Evolutionary conservation across 441 rosid species (phyloP).

Genomic region (Pelargonium australe): DNA sequence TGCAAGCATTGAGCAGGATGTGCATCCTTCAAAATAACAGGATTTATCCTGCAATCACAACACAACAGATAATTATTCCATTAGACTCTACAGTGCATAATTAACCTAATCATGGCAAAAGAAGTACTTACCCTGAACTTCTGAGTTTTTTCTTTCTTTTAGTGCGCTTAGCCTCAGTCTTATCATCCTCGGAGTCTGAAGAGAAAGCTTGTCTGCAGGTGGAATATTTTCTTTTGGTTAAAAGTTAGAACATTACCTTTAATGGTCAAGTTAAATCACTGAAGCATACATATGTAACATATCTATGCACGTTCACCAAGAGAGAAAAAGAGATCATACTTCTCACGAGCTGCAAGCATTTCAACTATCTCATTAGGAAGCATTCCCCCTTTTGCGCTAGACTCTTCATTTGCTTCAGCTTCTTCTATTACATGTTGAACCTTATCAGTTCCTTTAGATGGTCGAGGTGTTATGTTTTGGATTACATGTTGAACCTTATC

Average conservation of each 20-base stretch:
- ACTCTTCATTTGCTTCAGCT: conserved; percentile 13
- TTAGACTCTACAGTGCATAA: not conserved
- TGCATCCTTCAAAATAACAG: conserved; percentile 61
- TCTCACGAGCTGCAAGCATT: conserved; percentile 74
- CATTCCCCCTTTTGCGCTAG: conserved; percentile 45
- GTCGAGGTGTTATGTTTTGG: no score
- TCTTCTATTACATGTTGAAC: conserved; percentile 16
- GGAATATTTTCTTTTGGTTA: not conserved
- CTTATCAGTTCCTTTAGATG: conserved; percentile 30
- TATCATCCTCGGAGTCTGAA: conserved; percentile 66
- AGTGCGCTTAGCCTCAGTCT: conserved; percentile 26
- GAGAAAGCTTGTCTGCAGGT: conserved; percentile 47
- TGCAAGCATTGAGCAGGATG: conserved; percentile 67
- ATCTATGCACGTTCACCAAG: not conserved
- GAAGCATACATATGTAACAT: not conserved
- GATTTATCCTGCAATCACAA: conserved; percentile 44
- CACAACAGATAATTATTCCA: conserved; percentile 2
- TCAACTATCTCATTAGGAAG: conserved; percentile 76
- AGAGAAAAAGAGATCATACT: conserved; percentile 32
- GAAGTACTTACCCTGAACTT: conserved; percentile 48
- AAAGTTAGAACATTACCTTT: conserved; percentile 10
- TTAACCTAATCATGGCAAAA: not conserved
- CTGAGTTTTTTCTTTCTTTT: conserved; percentile 54
- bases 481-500: no score
- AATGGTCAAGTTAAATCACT: conserved; percentile 2